These are phyloP conservation scores for Vanrija sp. DNA, from an alignment of 1,284 basidiomycete species.

Conservation along the genomic window DNA sequence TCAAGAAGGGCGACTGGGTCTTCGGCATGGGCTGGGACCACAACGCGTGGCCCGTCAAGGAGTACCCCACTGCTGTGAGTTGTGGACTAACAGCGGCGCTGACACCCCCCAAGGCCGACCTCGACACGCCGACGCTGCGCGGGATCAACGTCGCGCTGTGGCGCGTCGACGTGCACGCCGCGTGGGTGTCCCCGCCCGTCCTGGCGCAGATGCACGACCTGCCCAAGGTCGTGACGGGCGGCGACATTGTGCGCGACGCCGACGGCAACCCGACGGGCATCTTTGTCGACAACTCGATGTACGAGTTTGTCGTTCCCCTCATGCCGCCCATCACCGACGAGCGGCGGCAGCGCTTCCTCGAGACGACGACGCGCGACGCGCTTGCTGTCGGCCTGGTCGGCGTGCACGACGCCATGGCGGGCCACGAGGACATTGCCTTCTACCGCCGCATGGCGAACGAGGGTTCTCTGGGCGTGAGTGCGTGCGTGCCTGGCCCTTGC, in stretches of 20 bases:
- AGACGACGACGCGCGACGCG: conserved; percentile 63
- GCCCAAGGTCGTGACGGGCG: conserved; percentile 63
- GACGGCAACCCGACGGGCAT: conserved; percentile 68
- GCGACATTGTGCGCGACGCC: conserved; percentile 64
- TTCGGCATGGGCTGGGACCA: conserved; percentile 92
- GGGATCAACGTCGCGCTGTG: conserved; percentile 65
- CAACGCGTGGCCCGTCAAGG: conserved; percentile 57
- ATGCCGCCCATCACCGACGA: conserved; percentile 61
- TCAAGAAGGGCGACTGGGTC: conserved; percentile 65
- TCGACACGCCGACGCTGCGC: conserved; percentile 64
- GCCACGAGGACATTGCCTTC: conserved; percentile 59
- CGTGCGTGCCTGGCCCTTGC: not conserved
- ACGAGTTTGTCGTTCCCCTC: conserved; percentile 43
- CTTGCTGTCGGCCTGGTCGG: conserved; percentile 70
- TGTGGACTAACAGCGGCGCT: not conserved
- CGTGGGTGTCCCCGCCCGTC: conserved; percentile 71
- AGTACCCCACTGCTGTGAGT: conserved; percentile 74
- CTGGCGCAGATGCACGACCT: conserved; percentile 58
- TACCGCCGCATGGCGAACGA: conserved; percentile 65
- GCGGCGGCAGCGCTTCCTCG: conserved; percentile 60
- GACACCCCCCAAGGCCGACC: conserved; percentile 56
- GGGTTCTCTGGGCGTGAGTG: conserved; percentile 61
- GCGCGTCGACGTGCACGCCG: conserved; percentile 76
- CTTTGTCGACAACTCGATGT: conserved; percentile 46
- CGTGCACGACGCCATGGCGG: conserved; percentile 72